Evolutionary conservation across 1,284 basidiomycete species (phyloP), one percentile per base, ranked within the genome.

Genomic region (Trametes versicolor): DNA sequence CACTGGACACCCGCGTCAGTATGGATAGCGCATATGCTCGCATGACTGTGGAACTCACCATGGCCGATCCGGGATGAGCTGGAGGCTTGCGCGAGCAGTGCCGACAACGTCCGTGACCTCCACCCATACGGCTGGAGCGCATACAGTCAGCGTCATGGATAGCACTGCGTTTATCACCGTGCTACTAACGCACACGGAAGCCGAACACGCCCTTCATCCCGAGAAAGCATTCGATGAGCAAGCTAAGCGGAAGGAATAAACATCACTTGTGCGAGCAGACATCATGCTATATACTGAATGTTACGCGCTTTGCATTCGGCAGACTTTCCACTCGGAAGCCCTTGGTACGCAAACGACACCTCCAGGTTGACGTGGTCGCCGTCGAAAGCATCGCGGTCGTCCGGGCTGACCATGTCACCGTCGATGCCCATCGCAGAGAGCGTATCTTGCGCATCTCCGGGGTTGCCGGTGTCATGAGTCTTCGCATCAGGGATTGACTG

Each of bases 11-110:
- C 7, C 29, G 29, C 1, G 10, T 55, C 10, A 62, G 53, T 23
- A 12, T 45, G 17, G 17, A 17, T 17, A 49, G 13, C 15, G 29
- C 37, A 36, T 43, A 12, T 12, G 34, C 23, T 8, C 34, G 2
- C 2, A 29, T 21, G n/a, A 83, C 36, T 15, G 52, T 45, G 68
- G 12, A 10, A 55, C 88, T 81, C 59, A 90, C 84, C 87, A 91
- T 74, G 75, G 93, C 71, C 90, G 85, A 70, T 92, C 87, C 0
- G 92, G 88, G 49, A 93, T 93, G 71, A 96, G 87, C 76, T 95
- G 92, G 25, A 93, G 80, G 19, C 94, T 85, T 37, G 93, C 78
- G n/a, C 94, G 84, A 3, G 89, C 85, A 7, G 91, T 90, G 5
- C 90, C 90, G 10, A 87, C 83, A 34, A 94, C 82, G 19, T 88